Evolutionary conservation across 768 basidiomycete genomes (phyloP), one percentile per base, ranked within the genome.

Genomic region (Phlebiopsis gigantea): DNA sequence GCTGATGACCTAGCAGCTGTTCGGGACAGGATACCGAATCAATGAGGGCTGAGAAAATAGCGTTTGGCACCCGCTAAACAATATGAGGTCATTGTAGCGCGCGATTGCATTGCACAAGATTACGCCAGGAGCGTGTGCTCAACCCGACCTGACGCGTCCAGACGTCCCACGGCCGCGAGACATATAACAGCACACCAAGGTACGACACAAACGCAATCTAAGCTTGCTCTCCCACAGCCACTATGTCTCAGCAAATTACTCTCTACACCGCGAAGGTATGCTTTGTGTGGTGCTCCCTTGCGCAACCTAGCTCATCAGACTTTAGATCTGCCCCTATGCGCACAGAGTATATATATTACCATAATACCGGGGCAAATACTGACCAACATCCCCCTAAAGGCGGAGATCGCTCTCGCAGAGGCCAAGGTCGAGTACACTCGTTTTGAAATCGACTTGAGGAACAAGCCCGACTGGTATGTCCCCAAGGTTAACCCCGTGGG

Each of bases 381-480:
- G 7, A 10, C 56, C 45, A 0, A 45, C 9, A 51, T 31, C 44
- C 41, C 26, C 24, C 39, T 15, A 30, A 61, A 85, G 80, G 75
- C 76, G 17, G 80, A 85, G 57, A 72, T 88, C n/a, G 83, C 85
- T 0, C 75, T 88, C 22, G 72, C 75, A 12, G 85, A 87, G 61
- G 76, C 79, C 1, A 73, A 76, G 4, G 73, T 79, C 3, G 61
- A 74, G 1, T 81, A 72, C 65, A 80, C 72, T 21, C 67, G 75
- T 14, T 84, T 72, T 58, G 78, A 85, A 60, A 79, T 88, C 46
- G 82, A 87, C 61, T 68, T 88, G 12, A 48, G 56, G 61, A 82
- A 84, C 72, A 88, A 88, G 70, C 85, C 85, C 0, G 81, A 78
- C 49, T 87, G 85, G 85, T 87, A 84, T 64, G 79, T 79, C 0